Conservation (phyloP, 768 basidiomycete genomes). For the Boletus reticuloceps region DNA sequence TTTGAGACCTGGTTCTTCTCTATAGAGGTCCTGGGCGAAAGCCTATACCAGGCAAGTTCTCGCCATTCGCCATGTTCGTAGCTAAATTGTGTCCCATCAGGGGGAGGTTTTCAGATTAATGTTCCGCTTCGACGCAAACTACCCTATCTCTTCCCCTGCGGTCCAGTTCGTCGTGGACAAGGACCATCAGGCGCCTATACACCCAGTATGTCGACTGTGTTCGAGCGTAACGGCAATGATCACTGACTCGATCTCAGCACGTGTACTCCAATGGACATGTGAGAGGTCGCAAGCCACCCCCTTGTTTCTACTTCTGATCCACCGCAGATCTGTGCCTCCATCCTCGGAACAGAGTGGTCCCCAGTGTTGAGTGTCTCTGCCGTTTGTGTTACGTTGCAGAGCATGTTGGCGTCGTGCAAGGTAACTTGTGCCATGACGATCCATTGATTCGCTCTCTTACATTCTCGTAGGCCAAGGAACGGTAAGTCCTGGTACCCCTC, state of each 20-base stretch:
- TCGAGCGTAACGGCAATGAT: not conserved
- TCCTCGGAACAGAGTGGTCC: constrained; percentile 87
- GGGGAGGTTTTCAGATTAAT: constrained; percentile 74
- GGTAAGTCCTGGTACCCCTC: constrained; percentile 40
- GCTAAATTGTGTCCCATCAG: constrained; percentile 36
- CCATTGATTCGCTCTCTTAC: not conserved
- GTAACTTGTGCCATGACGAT: constrained; percentile 34
- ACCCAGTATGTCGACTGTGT: constrained; percentile 57
- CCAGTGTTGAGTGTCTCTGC: constrained; percentile 82
- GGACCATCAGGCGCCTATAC: constrained; percentile 64
- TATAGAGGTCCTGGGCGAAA: constrained; percentile 83
- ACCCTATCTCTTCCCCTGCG: constrained; percentile 85
- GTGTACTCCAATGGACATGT: constrained; percentile 89
- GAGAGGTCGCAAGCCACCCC: constrained; percentile 19
- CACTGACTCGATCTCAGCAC: constrained; percentile 47
- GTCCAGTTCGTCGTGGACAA: constrained; percentile 80
- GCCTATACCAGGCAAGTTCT: constrained; percentile 61
- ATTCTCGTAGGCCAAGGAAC: constrained; percentile 52
- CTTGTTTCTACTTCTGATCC: constrained; percentile 16
- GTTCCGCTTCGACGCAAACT: constrained; percentile 78
- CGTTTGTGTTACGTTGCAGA: constrained; percentile 84
- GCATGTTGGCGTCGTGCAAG: constrained; percentile 93
- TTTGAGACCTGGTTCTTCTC: constrained; percentile 75
- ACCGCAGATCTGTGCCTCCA: constrained; percentile 80
- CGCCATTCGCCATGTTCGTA: not conserved